Percentiles rank a stretch among this genome's conserved stretches.
Evolutionary conservation across 805 yeast genomes (phyloP).

Genomic region (Schwanniomyces yamadae): DNA sequence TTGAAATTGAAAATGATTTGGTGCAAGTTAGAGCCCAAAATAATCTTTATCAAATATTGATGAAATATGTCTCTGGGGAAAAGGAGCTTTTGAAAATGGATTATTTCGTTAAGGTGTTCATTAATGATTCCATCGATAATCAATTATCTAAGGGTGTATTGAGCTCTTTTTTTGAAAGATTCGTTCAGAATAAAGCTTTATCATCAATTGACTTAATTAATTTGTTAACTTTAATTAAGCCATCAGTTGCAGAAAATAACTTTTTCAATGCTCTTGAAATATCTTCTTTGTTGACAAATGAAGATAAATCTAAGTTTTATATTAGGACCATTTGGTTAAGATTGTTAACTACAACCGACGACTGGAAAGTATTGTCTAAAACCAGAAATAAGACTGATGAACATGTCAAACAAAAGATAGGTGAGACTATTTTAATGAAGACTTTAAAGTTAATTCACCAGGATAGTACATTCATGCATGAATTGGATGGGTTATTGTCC

Average conservation of each 20-base stretch:
- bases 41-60: slow-evolving; percentile 21
- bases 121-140: slow-evolving; percentile 14
- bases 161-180: slow-evolving; percentile 21
- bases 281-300: slow-evolving; percentile 39
- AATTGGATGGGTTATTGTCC: slow-evolving; percentile 15
- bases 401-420: slow-evolving; percentile 35
- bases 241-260: slow-evolving; percentile 13
- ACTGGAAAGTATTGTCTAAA: slow-evolving; percentile 45
- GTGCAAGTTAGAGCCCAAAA: slow-evolving; percentile 51
- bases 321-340: slow-evolving; percentile 54
- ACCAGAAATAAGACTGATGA: slow-evolving; percentile 42
- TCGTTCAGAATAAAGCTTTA: slow-evolving; percentile 41
- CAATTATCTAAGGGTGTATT: slow-evolving; percentile 14
- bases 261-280: slow-evolving; percentile 50
- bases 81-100: slow-evolving; percentile 9
- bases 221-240: slow-evolving; percentile 47
- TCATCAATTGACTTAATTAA: slow-evolving; percentile 49
- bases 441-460: slow-evolving; percentile 35
- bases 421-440: slow-evolving; percentile 43
- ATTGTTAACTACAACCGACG: slow-evolving; percentile 48
- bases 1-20: slow-evolving; percentile 50
- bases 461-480: slow-evolving; percentile 9
- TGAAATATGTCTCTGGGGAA: slow-evolving; percentile 13
- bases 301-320: slow-evolving; percentile 18
- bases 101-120: slow-evolving; percentile 16